A percentile compares a stretch with the other conserved stretches of the same genome.
Conservation (phyloP, 768 basidiomycete species). For the Mycena amicta region DNA sequence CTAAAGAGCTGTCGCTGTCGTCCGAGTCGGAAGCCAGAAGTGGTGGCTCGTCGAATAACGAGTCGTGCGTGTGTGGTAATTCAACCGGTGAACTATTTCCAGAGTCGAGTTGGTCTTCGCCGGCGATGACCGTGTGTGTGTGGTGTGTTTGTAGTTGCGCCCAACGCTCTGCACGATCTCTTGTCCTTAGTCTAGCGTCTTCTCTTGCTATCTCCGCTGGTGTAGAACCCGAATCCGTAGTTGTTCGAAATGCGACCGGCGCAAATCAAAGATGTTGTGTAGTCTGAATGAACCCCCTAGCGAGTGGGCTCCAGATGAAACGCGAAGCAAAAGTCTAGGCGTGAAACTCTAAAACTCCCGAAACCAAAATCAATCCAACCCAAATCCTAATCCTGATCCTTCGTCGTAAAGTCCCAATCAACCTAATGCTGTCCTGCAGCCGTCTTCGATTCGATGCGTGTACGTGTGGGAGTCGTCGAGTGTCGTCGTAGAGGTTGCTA, state of each 20-base stretch:
- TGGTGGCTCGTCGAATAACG: background rate
- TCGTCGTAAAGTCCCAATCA: no score
- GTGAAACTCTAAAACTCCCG: no score
- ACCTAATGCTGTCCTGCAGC: no score
- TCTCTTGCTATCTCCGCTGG: background rate
- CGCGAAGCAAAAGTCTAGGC: background rate
- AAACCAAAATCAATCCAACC: no score
- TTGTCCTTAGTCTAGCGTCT: background rate
- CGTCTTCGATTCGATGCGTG: no score
- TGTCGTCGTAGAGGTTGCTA: no score
- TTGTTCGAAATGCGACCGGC: constrained; percentile 1
- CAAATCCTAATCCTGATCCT: no score
- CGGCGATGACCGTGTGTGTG: background rate
- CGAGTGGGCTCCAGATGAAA: constrained; percentile 21
- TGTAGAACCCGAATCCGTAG: no score
- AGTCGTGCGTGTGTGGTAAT: background rate
- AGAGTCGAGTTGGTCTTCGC: background rate
- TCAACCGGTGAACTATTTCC: background rate
- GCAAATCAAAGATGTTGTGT: constrained; percentile 4
- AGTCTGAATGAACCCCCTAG: constrained; percentile 18
- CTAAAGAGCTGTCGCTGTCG: background rate
- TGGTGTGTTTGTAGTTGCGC: background rate
- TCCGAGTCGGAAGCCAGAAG: background rate
- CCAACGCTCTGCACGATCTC: background rate
- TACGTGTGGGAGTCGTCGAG: no score